Conservation (phyloP, 176 grass and related monocot species). For the Juncus effusus region DNA sequence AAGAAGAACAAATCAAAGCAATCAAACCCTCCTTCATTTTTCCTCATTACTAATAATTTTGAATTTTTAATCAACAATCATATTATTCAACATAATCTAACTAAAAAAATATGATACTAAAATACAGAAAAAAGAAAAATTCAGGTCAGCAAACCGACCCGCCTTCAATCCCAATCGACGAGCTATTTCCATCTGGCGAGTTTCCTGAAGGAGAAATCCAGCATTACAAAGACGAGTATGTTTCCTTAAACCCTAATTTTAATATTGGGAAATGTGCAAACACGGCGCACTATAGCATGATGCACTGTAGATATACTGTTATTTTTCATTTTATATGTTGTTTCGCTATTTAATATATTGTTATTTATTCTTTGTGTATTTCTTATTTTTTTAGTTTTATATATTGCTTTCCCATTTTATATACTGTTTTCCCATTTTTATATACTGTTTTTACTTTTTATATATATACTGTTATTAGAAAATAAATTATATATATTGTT, state of each 20-base stretch:
- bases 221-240: slow-evolving; percentile 69
- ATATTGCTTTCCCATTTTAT: too few species aligned
- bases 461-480: too few species aligned
- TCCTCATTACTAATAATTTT: neutral
- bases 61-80: slow-evolving; percentile 18
- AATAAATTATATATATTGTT: too few species aligned
- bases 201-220: slow-evolving; percentile 89
- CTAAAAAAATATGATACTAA: neutral
- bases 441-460: too few species aligned
- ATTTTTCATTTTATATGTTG: too few species aligned
- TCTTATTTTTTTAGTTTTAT: too few species aligned
- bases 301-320: too few species aligned
- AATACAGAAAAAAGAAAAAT: slow-evolving; percentile 78
- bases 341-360: too few species aligned
- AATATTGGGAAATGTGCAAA: too few species aligned
- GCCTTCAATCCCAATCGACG: slow-evolving; percentile 84
- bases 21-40: slow-evolving; percentile 3
- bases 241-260: slow-evolving; percentile 8
- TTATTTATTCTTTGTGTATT: too few species aligned
- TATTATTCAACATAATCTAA: neutral
- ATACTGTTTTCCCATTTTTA: too few species aligned
- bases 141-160: slow-evolving; percentile 73
- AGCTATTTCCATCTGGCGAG: slow-evolving; percentile 77
- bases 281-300: too few species aligned
- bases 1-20: slow-evolving; percentile 81